phyloP scores from a whole-genome alignment of 441 rosid genomes.

The Pelargonium cotyledonis region DNA sequence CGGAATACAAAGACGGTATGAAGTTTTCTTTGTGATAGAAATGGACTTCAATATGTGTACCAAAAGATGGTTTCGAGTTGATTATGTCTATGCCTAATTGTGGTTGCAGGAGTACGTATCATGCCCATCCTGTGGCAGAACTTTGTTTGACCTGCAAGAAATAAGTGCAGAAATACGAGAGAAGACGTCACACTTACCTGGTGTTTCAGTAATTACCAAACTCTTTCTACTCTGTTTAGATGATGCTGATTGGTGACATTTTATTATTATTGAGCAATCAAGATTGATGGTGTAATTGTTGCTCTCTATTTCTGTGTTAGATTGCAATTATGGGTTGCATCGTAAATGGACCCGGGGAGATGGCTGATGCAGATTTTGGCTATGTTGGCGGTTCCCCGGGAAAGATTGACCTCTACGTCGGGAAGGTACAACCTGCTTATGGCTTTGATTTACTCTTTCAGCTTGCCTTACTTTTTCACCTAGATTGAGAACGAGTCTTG shows the following conservation, averaged over 20 bases:
- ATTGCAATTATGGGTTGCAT: constrained; percentile 99
- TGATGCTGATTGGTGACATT: background rate
- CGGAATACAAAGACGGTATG: constrained; percentile 93
- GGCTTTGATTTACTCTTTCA: background rate
- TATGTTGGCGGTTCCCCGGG: constrained; percentile 97
- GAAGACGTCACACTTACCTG: constrained; percentile 91
- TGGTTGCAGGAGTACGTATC: constrained; percentile 76
- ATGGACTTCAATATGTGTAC: background rate
- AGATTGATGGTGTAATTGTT: background rate
- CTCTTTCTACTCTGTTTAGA: constrained; percentile 9
- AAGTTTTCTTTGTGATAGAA: constrained; percentile 1
- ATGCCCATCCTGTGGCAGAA: constrained; percentile 98
- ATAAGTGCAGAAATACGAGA: constrained; percentile 89
- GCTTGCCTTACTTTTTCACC: no score
- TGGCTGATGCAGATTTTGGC: constrained; percentile 98
- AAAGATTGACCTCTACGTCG: constrained; percentile 86
- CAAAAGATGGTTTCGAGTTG: background rate
- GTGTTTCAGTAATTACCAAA: constrained; percentile 63
- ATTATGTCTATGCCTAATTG: constrained; percentile 14
- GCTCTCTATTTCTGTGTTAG: constrained; percentile 25
- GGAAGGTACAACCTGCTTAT: constrained; percentile 48
- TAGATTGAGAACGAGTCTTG: no score
- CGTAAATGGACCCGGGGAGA: constrained; percentile 96
- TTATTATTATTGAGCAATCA: background rate
- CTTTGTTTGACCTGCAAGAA: constrained; percentile 92